Conservation (phyloP, 164 flowering plant species). For the Liriodendron chinense region DNA sequence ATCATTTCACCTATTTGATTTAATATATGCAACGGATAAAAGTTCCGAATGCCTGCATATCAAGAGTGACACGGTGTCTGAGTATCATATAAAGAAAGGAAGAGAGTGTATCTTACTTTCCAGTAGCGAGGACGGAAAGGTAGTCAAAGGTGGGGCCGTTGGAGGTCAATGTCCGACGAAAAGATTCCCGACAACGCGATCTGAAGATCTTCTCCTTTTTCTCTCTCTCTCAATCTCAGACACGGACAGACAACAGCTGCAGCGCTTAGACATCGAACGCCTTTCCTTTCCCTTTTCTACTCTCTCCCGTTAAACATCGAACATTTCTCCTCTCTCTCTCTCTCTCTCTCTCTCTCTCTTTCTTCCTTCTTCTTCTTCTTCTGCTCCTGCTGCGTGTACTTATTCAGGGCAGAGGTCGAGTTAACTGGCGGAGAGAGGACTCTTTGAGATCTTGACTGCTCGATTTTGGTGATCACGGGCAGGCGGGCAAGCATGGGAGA, state of each 20-base stretch:
- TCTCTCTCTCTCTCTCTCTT: neutral
- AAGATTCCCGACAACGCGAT: slow-evolving; percentile 25
- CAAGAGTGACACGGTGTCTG: too few relatives aligned
- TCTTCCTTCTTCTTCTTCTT: neutral
- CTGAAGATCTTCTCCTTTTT: slow-evolving; percentile 12
- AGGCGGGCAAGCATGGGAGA: slow-evolving; percentile 2
- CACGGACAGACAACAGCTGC: neutral
- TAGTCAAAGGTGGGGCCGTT: too few relatives aligned
- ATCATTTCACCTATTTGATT: too few relatives aligned
- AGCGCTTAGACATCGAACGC: slow-evolving; percentile 1
- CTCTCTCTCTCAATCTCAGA: too few relatives aligned
- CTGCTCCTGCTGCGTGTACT: too few relatives aligned
- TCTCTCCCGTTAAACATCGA: neutral
- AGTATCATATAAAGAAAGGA: too few relatives aligned
- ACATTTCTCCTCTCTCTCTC: neutral
- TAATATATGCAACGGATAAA: too few relatives aligned
- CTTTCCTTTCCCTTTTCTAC: neutral
- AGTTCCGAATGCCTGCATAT: too few relatives aligned
- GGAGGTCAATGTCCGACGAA: neutral
- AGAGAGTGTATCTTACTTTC: too few relatives aligned
- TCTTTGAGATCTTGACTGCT: neutral
- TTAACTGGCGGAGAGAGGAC: neutral
- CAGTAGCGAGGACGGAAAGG: too few relatives aligned
- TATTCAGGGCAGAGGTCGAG: neutral
- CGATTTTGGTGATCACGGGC: neutral